A percentile compares a stretch with the other conserved stretches of the same genome.
Evolutionary conservation across 495 filamentous ascomycete species (phyloP).

Genomic region (Penicillium paradoxum): DNA sequence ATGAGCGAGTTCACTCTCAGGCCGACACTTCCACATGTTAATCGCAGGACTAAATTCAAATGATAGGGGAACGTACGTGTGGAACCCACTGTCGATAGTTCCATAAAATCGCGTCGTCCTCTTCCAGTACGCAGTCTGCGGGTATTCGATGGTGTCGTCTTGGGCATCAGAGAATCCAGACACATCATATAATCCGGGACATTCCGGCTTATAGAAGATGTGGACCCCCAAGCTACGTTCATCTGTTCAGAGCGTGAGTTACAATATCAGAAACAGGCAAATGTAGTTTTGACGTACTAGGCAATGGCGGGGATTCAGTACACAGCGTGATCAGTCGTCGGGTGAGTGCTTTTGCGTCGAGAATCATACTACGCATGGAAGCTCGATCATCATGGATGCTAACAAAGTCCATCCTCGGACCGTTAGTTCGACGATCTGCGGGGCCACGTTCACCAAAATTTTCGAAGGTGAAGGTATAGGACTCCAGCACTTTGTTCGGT

Average conservation of each 20-base stretch:
- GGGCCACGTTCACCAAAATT: neutral
- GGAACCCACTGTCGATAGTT: neutral
- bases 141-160: neutral
- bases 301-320: too few species aligned
- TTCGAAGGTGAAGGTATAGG: slow-evolving; percentile 1
- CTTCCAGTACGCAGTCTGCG: neutral
- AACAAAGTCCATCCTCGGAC: neutral
- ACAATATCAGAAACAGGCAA: too few species aligned
- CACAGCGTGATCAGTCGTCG: neutral
- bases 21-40: neutral
- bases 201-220: too few species aligned
- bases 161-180: too few species aligned
- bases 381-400: neutral
- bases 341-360: neutral
- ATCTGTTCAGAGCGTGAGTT: too few species aligned
- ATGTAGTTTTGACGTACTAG: too few species aligned
- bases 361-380: neutral
- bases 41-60: neutral
- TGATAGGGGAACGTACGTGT: neutral
- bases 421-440: neutral
- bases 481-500: too few species aligned
- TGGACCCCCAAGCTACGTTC: too few species aligned
- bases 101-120: neutral
- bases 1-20: neutral
- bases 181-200: too few species aligned